Evolutionary conservation across 495 filamentous ascomycete species (phyloP).

Genomic region (Melanomma pulvis-pyrius): DNA sequence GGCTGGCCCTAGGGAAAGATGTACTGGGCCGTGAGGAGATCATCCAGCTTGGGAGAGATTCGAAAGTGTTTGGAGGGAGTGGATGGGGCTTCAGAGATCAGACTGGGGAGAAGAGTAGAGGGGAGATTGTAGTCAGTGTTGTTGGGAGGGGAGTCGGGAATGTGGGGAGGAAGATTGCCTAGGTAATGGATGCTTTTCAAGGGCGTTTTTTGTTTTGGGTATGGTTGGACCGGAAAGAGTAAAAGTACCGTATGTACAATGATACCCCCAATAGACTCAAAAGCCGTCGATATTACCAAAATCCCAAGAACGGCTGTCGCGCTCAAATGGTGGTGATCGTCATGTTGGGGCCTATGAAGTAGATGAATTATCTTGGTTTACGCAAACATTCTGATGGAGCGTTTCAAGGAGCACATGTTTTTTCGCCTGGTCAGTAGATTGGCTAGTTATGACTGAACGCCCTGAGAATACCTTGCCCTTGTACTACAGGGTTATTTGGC

Average conservation of each 20-base stretch:
- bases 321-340: not conserved
- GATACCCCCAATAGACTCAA: not conserved
- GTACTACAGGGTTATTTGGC: no score
- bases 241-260: not conserved
- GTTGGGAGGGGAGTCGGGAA: conserved; percentile 95
- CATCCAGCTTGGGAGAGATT: conserved; percentile 77
- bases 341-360: no score
- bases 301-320: not conserved
- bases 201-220: not conserved
- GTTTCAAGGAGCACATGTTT: no score
- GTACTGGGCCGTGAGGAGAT: conserved; percentile 78
- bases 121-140: conserved; percentile 82
- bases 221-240: not conserved
- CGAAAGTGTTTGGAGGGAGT: conserved; percentile 80
- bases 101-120: conserved; percentile 62
- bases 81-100: conserved; percentile 85
- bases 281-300: not conserved
- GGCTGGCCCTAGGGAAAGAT: conserved; percentile 67
- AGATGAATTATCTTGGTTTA: no score
- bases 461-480: no score
- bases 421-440: no score
- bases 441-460: no score
- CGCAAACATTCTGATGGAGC: no score
- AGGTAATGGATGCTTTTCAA: not conserved
- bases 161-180: conserved; percentile 90